Percentiles rank a stretch among this genome's conserved stretches.
Conservation (phyloP, 2,329 filamentous ascomycete species). For the Septoria linicola region DNA sequence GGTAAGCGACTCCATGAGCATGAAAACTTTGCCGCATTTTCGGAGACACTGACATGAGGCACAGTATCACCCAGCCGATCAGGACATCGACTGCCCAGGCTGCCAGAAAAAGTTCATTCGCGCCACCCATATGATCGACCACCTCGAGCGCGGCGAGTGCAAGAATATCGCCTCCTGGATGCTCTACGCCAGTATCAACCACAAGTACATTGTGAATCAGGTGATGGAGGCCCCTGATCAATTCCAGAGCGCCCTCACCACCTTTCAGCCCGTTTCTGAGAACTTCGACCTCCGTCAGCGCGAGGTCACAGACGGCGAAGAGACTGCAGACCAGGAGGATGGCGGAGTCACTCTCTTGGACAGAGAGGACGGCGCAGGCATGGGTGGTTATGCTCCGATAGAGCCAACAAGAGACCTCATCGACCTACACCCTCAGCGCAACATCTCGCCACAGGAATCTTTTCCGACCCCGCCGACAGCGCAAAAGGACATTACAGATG, state of each 20-base stretch:
- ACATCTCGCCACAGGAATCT: not conserved
- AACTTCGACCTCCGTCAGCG: slow-evolving; percentile 2
- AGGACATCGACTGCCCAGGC: slow-evolving; percentile 54
- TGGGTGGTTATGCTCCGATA: slow-evolving; percentile 25
- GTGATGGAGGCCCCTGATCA: slow-evolving; percentile 33
- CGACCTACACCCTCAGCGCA: slow-evolving; percentile 3
- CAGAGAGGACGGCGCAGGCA: slow-evolving; percentile 21
- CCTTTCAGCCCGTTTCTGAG: not conserved
- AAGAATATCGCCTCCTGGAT: slow-evolving; percentile 42
- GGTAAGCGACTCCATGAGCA: slow-evolving; percentile 39
- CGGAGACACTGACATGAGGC: not conserved
- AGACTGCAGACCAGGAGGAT: slow-evolving; percentile 11
- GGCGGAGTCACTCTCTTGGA: slow-evolving; percentile 25
- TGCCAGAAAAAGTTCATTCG: slow-evolving; percentile 51
- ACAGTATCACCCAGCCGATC: slow-evolving; percentile 46
- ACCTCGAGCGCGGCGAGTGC: slow-evolving; percentile 57
- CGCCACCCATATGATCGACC: slow-evolving; percentile 52
- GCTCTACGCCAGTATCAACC: slow-evolving; percentile 51
- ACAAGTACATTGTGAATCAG: slow-evolving; percentile 50
- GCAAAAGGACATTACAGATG: not conserved
- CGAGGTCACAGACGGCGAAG: slow-evolving; percentile 9
- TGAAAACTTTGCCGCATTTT: slow-evolving; percentile 1
- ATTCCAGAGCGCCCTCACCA: slow-evolving; percentile 26
- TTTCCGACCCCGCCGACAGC: not conserved
- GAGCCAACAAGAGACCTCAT: slow-evolving; percentile 16